These are phyloP conservation scores for Mortierella claussenii DNA, from an alignment of 192 early-diverging fungal species.

Conservation along the genomic window DNA sequence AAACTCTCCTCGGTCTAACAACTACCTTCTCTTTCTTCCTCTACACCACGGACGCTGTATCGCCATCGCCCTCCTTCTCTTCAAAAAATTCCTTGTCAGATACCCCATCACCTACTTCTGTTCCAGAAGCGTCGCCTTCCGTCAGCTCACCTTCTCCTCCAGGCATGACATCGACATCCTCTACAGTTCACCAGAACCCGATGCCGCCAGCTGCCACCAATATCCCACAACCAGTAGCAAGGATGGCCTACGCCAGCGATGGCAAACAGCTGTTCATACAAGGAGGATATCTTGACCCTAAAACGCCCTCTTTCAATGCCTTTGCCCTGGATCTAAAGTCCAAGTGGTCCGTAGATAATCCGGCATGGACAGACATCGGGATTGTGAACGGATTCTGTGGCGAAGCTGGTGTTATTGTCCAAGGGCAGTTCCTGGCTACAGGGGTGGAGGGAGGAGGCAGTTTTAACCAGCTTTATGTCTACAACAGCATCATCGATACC, in stretches of 20 bases:
- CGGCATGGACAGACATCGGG: background rate
- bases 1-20: no score
- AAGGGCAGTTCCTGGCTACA: background rate
- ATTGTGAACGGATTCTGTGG: background rate
- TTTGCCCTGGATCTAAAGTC: background rate
- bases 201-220: background rate
- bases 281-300: background rate
- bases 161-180: background rate
- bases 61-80: no score
- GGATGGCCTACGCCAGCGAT: conserved; percentile 12
- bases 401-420: background rate
- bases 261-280: conserved; percentile 2
- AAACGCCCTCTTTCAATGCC: background rate
- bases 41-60: no score
- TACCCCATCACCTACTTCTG: no score
- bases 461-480: no score
- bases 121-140: background rate
- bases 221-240: background rate
- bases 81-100: no score
- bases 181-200: background rate
- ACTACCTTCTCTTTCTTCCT: no score
- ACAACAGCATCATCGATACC: no score
- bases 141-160: background rate
- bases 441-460: no score
- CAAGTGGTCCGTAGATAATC: background rate